phyloP scores from a whole-genome alignment of 768 basidiomycete genomes.

The Hypholoma fasciculare region DNA sequence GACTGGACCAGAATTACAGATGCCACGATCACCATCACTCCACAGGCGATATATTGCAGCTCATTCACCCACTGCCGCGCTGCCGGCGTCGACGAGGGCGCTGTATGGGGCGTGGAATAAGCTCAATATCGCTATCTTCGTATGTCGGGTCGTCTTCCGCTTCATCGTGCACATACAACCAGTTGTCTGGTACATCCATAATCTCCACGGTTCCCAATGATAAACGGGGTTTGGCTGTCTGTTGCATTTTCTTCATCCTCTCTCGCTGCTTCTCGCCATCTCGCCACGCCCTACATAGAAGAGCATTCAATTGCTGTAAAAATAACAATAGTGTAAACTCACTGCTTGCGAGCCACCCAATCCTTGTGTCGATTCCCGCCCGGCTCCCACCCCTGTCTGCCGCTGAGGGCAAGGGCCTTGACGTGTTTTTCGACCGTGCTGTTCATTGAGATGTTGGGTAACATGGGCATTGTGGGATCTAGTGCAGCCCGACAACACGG shows the following conservation, averaged over 20 bases:
- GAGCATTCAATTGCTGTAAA: neutral
- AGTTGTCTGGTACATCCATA: conserved; percentile 10
- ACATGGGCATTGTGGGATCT: conserved; percentile 40
- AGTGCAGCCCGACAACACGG: conserved; percentile 60
- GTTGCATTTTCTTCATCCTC: conserved; percentile 10
- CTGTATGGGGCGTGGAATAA: conserved; percentile 20
- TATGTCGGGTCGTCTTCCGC: conserved; percentile 21
- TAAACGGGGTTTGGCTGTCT: neutral
- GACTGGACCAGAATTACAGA: neutral
- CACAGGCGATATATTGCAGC: neutral
- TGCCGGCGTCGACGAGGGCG: conserved; percentile 14
- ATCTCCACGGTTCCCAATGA: conserved; percentile 8
- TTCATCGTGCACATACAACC: conserved; percentile 18
- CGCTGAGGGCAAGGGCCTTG: conserved; percentile 42
- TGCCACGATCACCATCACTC: neutral
- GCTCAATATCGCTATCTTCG: conserved; percentile 25
- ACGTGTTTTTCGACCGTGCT: conserved; percentile 61
- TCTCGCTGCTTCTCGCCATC: conserved; percentile 26
- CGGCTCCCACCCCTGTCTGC: conserved; percentile 51
- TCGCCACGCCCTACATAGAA: conserved; percentile 35
- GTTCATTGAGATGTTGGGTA: conserved; percentile 67
- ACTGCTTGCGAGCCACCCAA: conserved; percentile 59
- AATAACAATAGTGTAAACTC: conserved; percentile 20
- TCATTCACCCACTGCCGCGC: conserved; percentile 3
- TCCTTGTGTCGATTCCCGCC: conserved; percentile 48